Base-by-base conservation (phyloP, 2,329 filamentous ascomycete species). In the Plenodomus tracheiphilus region DNA sequence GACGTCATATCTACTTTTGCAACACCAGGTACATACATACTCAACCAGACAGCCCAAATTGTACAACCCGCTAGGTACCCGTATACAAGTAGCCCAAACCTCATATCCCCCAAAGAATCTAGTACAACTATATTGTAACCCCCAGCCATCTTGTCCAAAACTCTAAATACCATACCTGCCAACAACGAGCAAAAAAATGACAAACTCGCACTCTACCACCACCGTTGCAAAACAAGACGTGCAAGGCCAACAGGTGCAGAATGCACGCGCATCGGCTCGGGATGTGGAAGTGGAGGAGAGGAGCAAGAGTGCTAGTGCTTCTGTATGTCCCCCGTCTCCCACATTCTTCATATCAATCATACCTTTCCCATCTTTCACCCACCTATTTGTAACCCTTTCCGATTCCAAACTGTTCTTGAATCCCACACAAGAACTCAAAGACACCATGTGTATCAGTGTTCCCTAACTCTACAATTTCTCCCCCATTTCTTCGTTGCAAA, bases 241-340 rank as follows among this genome's bases (percentile, higher is more conserved):
- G 4, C 51, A 59, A 10, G 47, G 56, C 32, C 56, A 65, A 32
- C 30, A 35, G 8, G 7, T 36, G 8, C 50, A 11, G 15, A 15
- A 6, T 4, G 4, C 28, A 4, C 28, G 28, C 15, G 28, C 28
- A 4, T 4, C 7, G 15, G 55, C 54, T 2, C 53, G 55, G 7
- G 57, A 62, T 10, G 54, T 59, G 2, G 62, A 70, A 28, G 61
- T 61, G 7, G 57, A 66, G 8, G 68, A 72, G 48, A 62, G 68
- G 28, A 52, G 65, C 28, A 62, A 66, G 0, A 64, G 58, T 25
- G 69, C 69, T 0, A 68, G 60, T 32, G 70, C 69, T 8, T 65
- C 61, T 28, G 66, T 69, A 61, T 32, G 9, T 32, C 37, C 8
- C 32, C 19, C 38, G 22, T 40, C 25, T 15, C 19, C 15, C 13